Evolutionary conservation across 2,329 filamentous ascomycete genomes (phyloP).

Genomic region (Arachnomyces sp.): DNA sequence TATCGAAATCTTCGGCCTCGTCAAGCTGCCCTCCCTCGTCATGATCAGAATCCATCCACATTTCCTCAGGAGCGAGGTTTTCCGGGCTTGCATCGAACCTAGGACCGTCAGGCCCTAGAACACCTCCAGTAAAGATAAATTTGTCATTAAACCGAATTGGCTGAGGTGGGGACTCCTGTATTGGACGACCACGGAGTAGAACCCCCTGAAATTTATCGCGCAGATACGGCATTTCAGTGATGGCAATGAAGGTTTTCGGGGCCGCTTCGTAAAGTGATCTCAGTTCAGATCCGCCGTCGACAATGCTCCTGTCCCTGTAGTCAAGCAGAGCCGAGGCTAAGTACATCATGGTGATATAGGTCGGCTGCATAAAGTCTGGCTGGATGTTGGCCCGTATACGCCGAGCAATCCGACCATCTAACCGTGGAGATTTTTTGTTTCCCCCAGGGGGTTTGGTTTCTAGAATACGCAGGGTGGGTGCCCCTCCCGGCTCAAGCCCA

Average conservation of each 20-base stretch:
- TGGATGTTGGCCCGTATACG: slow-evolving; percentile 29
- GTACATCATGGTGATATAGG: slow-evolving; percentile 38
- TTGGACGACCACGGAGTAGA: slow-evolving; percentile 22
- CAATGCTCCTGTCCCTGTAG: slow-evolving; percentile 28
- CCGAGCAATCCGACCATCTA: slow-evolving; percentile 10
- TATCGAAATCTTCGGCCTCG: no score
- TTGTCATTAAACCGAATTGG: slow-evolving; percentile 10
- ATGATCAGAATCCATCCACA: neutral
- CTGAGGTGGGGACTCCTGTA: no score
- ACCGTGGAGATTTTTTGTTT: slow-evolving; percentile 11
- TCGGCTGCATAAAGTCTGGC: slow-evolving; percentile 36
- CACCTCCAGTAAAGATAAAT: slow-evolving; percentile 29
- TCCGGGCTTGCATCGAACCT: slow-evolving; percentile 7
- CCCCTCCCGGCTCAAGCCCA: slow-evolving; percentile 22
- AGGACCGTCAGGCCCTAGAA: slow-evolving; percentile 22
- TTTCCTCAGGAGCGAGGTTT: slow-evolving; percentile 3
- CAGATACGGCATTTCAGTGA: slow-evolving; percentile 32
- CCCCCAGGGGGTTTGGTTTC: slow-evolving; percentile 16
- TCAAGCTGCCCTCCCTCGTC: neutral
- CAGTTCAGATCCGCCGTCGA: slow-evolving; percentile 24
- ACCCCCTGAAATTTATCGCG: slow-evolving; percentile 35
- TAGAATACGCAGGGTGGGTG: slow-evolving; percentile 24
- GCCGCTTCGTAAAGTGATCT: slow-evolving; percentile 22
- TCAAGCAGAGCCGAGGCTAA: slow-evolving; percentile 34
- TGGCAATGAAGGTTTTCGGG: slow-evolving; percentile 28